These are phyloP conservation scores for Hyaloperonospora arabidopsidis DNA, from an alignment of 352 stramenopile genomes.

Conservation along the genomic window DNA sequence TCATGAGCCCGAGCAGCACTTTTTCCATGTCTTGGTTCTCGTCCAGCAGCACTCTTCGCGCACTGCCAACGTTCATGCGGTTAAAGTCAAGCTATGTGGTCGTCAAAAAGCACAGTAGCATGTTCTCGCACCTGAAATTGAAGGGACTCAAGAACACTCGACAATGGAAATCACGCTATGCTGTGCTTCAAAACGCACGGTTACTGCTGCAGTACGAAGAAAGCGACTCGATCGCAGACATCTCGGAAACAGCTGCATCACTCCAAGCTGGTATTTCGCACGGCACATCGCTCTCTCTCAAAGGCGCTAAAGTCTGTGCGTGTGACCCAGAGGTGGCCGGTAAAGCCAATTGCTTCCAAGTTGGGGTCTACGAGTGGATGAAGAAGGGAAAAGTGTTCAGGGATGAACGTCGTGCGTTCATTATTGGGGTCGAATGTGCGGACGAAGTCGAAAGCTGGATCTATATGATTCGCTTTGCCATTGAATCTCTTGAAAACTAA, in stretches of 20 bases:
- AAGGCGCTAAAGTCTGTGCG: slow-evolving; percentile 61
- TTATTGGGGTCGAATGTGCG: slow-evolving; percentile 66
- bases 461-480: slow-evolving; percentile 80
- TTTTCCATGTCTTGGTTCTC: slow-evolving; percentile 3
- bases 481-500: slow-evolving; percentile 72
- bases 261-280: slow-evolving; percentile 27
- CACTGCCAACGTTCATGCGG: slow-evolving; percentile 34
- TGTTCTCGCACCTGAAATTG: slow-evolving; percentile 71
- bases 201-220: slow-evolving; percentile 73
- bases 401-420: slow-evolving; percentile 55
- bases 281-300: slow-evolving; percentile 60
- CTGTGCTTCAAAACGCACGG: slow-evolving; percentile 56
- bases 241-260: not conserved
- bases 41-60: slow-evolving; percentile 9
- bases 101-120: slow-evolving; percentile 74
- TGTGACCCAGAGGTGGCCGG: slow-evolving; percentile 60
- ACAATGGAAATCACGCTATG: slow-evolving; percentile 81
- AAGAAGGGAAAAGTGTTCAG: slow-evolving; percentile 68
- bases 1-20: slow-evolving; percentile 5
- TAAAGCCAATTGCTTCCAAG: slow-evolving; percentile 81
- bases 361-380: slow-evolving; percentile 78
- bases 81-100: slow-evolving; percentile 63
- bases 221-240: slow-evolving; percentile 15
- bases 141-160: slow-evolving; percentile 47
- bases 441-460: slow-evolving; percentile 77